Conservation (phyloP, 2,329 filamentous ascomycete species). For the Madurella mycetomatis region DNA sequence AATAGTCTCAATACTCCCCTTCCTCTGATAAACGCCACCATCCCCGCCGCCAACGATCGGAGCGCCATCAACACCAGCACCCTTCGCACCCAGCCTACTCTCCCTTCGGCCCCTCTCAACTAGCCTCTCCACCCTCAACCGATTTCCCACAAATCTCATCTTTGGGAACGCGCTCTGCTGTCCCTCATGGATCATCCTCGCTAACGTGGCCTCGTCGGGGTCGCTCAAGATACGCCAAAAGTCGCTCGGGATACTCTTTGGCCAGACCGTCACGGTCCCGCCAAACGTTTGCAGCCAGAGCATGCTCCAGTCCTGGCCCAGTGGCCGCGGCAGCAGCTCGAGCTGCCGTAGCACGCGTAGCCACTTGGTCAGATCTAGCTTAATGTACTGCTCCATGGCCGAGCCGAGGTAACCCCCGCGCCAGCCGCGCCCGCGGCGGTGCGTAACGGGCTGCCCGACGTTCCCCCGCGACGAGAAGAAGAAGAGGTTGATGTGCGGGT, state of each 20-base stretch:
- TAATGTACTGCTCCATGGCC: slow-evolving; percentile 89
- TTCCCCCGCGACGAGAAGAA: slow-evolving; percentile 94
- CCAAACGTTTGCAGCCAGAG: slow-evolving; percentile 94
- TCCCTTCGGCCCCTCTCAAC: slow-evolving; percentile 57
- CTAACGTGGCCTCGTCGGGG: slow-evolving; percentile 68
- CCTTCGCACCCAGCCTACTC: slow-evolving; percentile 31
- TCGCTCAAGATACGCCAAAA: slow-evolving; percentile 84
- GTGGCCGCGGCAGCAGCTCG: slow-evolving; percentile 80
- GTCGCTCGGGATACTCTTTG: slow-evolving; percentile 71
- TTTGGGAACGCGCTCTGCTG: slow-evolving; percentile 88
- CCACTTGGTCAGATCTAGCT: slow-evolving; percentile 96
- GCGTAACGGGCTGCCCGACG: slow-evolving; percentile 89
- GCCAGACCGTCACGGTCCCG: slow-evolving; percentile 95
- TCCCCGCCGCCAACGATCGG: background rate
- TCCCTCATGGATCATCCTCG: slow-evolving; percentile 84
- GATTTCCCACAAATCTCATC: slow-evolving; percentile 83
- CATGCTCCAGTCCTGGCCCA: slow-evolving; percentile 95
- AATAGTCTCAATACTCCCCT: slow-evolving; percentile 56
- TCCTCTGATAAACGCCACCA: slow-evolving; percentile 24
- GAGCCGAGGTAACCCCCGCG: slow-evolving; percentile 91
- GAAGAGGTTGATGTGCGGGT: slow-evolving; percentile 97
- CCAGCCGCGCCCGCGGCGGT: slow-evolving; percentile 91
- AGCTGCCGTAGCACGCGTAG: slow-evolving; percentile 89
- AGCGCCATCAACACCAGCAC: background rate
- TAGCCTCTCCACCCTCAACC: slow-evolving; percentile 73